Evolutionary conservation across 73 alveolate genomes (phyloP).

Genomic region (Paramecium pentaurelia): DNA sequence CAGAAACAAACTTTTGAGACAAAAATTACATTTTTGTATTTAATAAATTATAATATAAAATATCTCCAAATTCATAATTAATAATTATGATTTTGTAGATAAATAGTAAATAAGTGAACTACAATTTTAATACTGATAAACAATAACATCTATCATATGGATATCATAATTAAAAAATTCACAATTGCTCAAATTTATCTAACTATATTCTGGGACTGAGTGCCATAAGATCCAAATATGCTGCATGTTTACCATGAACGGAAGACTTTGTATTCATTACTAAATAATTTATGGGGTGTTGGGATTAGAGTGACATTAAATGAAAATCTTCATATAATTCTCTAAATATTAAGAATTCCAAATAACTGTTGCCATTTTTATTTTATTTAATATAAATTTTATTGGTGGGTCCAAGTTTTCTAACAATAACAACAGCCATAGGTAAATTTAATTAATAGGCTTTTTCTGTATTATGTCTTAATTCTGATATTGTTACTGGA

Average conservation of each 20-base stretch:
- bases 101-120: background rate
- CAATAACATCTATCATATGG: background rate
- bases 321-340: slow-evolving; percentile 1
- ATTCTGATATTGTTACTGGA: background rate
- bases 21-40: background rate
- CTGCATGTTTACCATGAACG: background rate
- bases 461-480: background rate
- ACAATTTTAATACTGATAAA: background rate
- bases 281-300: background rate
- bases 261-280: background rate
- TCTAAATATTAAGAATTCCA: background rate
- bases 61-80: background rate
- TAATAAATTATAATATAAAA: background rate
- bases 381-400: background rate
- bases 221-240: background rate
- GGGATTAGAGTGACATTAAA: background rate
- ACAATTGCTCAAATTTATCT: background rate
- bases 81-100: background rate
- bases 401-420: background rate
- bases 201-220: background rate
- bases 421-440: background rate
- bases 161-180: background rate
- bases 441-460: background rate
- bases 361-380: background rate
- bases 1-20: background rate